phyloP scores from a whole-genome alignment of 352 stramenopile genomes.

The Phytopythium montanum region DNA sequence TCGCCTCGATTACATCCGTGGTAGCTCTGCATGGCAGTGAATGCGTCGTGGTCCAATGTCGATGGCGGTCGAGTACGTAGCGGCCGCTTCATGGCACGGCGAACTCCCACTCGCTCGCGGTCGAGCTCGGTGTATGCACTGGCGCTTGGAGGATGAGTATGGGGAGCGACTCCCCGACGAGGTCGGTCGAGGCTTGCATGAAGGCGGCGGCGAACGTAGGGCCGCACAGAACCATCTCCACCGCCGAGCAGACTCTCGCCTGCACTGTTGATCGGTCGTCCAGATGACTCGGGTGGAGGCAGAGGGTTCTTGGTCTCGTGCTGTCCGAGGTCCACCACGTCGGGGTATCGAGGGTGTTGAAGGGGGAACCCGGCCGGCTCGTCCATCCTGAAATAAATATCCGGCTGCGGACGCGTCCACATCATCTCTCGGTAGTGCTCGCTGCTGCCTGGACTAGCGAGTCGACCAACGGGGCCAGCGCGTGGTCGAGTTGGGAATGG shows the following conservation, averaged over 20 bases:
- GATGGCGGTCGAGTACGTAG: neutral
- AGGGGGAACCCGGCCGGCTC: neutral
- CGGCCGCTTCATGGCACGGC: neutral
- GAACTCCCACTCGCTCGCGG: neutral
- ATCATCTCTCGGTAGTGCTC: neutral
- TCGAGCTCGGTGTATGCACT: neutral
- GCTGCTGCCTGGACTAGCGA: neutral
- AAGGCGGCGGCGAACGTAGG: neutral
- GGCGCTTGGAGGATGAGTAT: neutral
- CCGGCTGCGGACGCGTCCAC: neutral
- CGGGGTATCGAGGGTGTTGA: constrained; percentile 17
- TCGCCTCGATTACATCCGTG: neutral
- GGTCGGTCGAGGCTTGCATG: neutral
- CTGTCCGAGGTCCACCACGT: constrained; percentile 12
- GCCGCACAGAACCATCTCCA: neutral
- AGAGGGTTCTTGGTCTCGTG: constrained; percentile 19
- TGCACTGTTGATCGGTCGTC: neutral
- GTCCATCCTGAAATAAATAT: constrained; percentile 8
- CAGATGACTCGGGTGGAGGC: neutral
- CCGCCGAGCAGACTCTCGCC: neutral
- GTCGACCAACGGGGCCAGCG: neutral
- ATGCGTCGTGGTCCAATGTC: neutral
- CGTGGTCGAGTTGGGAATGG: neutral
- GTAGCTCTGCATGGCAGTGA: neutral
- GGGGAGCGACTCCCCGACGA: neutral